A percentile compares a stretch with the other conserved stretches of the same genome.
Conservation (phyloP, 441 rosid genomes). For the Erysimum cheiri region DNA sequence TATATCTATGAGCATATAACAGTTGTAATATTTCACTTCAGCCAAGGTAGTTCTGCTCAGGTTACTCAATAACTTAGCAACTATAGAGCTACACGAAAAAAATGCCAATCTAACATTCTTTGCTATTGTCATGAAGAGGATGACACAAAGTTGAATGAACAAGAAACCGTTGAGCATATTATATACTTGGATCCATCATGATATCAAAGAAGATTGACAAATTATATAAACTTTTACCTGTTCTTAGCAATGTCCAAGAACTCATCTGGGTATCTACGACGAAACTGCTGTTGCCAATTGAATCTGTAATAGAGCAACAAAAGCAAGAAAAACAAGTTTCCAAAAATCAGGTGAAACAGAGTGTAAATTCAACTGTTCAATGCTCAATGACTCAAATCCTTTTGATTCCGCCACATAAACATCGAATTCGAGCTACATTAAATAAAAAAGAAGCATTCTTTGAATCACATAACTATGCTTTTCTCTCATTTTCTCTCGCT, state of each 20-base stretch:
- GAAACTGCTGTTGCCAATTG: conserved; percentile 81
- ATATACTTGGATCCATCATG: conserved; percentile 3
- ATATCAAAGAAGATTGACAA: not conserved
- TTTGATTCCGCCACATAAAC: not conserved
- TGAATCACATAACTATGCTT: not conserved
- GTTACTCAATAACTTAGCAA: conserved; percentile 10
- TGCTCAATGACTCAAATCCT: not conserved
- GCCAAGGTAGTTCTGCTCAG: not conserved
- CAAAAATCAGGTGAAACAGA: not conserved
- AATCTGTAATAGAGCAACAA: conserved; percentile 54
- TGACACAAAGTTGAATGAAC: conserved; percentile 7
- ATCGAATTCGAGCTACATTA: not conserved
- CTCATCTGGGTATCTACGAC: conserved; percentile 90
- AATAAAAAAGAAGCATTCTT: not conserved
- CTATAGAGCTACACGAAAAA: conserved; percentile 1
- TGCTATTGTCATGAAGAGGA: not conserved
- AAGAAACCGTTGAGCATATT: not conserved
- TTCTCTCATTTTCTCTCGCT: conserved; percentile 13
- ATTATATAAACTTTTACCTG: conserved; percentile 47
- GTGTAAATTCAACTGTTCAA: not conserved
- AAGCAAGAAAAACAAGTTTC: not conserved
- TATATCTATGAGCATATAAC: not conserved
- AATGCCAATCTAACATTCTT: not conserved
- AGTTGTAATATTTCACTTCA: not conserved
- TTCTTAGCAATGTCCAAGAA: conserved; percentile 85